phyloP scores from a whole-genome alignment of 2,329 filamentous ascomycete genomes.

The Elsinoe fawcettii region DNA sequence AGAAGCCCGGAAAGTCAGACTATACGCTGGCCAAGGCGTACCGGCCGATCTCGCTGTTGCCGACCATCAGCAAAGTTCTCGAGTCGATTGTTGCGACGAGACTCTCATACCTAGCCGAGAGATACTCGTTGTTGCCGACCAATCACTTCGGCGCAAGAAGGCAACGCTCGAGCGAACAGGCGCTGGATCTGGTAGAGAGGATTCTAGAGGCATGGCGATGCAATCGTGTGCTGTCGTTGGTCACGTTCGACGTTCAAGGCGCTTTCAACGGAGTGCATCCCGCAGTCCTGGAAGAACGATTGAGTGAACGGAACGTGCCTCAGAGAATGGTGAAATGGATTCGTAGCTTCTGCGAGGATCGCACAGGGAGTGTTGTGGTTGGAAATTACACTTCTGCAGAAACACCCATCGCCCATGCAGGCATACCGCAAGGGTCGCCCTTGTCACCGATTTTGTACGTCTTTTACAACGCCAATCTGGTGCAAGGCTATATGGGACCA shows the following conservation, averaged over 20 bases:
- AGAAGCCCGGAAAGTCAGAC: neutral
- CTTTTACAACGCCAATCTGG: conserved; percentile 34
- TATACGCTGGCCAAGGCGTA: neutral
- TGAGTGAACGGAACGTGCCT: conserved; percentile 21
- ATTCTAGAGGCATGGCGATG: neutral
- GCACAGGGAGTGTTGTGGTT: conserved; percentile 21
- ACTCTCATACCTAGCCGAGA: neutral
- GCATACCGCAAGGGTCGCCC: conserved; percentile 29
- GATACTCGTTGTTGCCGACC: neutral
- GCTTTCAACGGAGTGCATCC: neutral
- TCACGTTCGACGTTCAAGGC: neutral
- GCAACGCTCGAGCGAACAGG: neutral
- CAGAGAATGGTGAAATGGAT: conserved; percentile 20
- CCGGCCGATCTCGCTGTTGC: neutral
- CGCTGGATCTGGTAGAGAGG: neutral
- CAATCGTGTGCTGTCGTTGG: neutral
- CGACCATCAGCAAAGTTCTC: neutral
- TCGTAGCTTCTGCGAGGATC: conserved; percentile 23
- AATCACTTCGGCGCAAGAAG: neutral
- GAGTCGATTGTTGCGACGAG: neutral
- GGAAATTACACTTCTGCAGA: conserved; percentile 8
- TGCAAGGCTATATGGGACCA: conserved; percentile 27
- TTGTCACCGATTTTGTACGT: conserved; percentile 33
- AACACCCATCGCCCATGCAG: conserved; percentile 14
- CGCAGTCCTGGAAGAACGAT: neutral